phyloP scores from a whole-genome alignment of 345 rosid genomes.

The Brassica rapa region DNA sequence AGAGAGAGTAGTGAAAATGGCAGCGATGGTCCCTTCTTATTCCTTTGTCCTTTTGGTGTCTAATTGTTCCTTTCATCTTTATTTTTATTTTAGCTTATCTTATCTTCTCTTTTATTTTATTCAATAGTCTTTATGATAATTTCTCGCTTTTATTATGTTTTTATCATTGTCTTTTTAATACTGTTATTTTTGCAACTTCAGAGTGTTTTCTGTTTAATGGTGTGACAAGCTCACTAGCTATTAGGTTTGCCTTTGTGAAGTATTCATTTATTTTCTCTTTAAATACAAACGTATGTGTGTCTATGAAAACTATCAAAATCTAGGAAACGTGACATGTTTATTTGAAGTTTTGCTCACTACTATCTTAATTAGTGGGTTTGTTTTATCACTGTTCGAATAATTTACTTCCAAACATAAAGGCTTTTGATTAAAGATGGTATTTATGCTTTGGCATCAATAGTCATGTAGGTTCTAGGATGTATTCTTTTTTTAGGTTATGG shows the following conservation, averaged over 20 bases:
- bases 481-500: too few relatives aligned
- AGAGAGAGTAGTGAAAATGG: conserved; percentile 31
- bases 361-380: neutral
- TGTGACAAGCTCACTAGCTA: conserved; percentile 31
- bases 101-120: neutral
- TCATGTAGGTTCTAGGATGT: neutral
- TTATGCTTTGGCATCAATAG: neutral
- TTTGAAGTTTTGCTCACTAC: neutral
- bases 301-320: conserved; percentile 18
- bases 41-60: conserved; percentile 41
- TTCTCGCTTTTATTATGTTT: neutral
- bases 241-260: conserved; percentile 12
- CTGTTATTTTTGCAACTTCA: conserved; percentile 19
- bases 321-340: neutral
- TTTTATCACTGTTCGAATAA: neutral
- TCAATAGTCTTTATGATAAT: neutral
- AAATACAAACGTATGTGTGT: neutral
- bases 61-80: conserved; percentile 32
- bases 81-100: neutral
- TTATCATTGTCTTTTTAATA: conserved; percentile 7
- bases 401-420: neutral
- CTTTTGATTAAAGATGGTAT: neutral
- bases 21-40: conserved; percentile 43
- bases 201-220: neutral
- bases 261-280: conserved; percentile 1